These are phyloP conservation scores for Ostreobium quekettii DNA, from an alignment of 139 green algal genomes.

Conservation along the genomic window DNA sequence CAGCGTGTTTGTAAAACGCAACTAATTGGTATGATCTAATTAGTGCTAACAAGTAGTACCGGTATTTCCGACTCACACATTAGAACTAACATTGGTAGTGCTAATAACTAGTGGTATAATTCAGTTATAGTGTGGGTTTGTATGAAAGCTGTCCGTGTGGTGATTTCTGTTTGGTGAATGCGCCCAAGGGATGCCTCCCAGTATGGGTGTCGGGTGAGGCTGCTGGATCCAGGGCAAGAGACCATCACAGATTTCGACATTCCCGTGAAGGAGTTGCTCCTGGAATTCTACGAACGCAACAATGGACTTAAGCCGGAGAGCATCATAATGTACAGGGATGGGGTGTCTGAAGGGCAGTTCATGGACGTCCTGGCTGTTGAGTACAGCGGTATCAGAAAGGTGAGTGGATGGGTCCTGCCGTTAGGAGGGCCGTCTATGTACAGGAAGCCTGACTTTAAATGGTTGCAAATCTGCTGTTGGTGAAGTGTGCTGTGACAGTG, in stretches of 20 bases:
- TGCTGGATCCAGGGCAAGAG: too few relatives aligned
- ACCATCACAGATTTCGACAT: not conserved
- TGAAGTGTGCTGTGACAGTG: not conserved
- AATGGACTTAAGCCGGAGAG: constrained; percentile 6
- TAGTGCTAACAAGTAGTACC: too few relatives aligned
- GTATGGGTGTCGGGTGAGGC: too few relatives aligned
- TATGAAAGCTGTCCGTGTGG: too few relatives aligned
- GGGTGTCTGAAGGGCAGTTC: constrained; percentile 81
- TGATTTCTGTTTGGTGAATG: too few relatives aligned
- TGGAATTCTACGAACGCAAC: not conserved
- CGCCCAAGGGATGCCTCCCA: too few relatives aligned
- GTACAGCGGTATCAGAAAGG: constrained; percentile 34
- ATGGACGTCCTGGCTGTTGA: constrained; percentile 47
- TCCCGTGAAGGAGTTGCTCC: constrained; percentile 10
- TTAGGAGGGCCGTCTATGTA: not conserved
- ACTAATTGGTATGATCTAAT: too few relatives aligned
- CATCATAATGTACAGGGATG: constrained; percentile 40
- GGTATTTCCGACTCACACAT: too few relatives aligned
- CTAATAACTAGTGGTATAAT: too few relatives aligned
- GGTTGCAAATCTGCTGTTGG: not conserved
- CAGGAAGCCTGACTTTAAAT: not conserved
- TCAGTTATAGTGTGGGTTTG: too few relatives aligned
- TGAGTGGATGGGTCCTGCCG: not conserved
- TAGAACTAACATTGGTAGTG: too few relatives aligned
- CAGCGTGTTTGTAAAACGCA: too few relatives aligned